Conservation (phyloP, 1,139 yeast genomes). For the Scheffersomyces cryptocercus region DNA sequence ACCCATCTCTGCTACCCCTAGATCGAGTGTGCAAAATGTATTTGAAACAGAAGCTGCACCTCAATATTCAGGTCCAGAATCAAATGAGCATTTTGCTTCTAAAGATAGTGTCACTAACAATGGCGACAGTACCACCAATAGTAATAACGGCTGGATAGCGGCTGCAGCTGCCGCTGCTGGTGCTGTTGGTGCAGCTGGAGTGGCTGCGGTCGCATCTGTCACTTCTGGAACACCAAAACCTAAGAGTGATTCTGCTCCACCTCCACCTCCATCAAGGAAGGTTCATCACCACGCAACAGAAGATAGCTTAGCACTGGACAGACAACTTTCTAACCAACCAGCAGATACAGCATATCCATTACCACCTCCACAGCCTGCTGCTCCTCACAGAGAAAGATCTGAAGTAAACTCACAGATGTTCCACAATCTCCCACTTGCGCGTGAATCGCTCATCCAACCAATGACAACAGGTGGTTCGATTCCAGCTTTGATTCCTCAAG, state of each 20-base stretch:
- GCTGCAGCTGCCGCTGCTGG: constrained; percentile 2
- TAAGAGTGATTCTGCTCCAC: constrained; percentile 36
- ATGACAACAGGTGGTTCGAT: constrained; percentile 13
- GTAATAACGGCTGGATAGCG: not conserved
- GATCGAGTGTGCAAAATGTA: constrained; percentile 8
- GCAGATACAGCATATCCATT: constrained; percentile 2
- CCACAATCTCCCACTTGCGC: constrained; percentile 48
- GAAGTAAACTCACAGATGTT: constrained; percentile 57
- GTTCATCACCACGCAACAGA: constrained; percentile 28
- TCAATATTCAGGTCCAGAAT: not conserved
- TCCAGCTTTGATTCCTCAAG: constrained; percentile 18
- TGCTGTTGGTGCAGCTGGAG: constrained; percentile 5
- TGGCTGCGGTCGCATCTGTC: constrained; percentile 7
- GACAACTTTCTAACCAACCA: not conserved
- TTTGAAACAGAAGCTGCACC: not conserved
- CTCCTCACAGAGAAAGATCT: constrained; percentile 27
- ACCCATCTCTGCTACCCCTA: constrained; percentile 31
- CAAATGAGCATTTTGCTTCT: not conserved
- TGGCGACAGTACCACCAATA: not conserved
- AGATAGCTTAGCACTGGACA: constrained; percentile 1
- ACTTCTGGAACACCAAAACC: constrained; percentile 10
- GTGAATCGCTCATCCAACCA: constrained; percentile 33
- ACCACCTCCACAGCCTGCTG: constrained; percentile 4
- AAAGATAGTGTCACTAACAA: not conserved
- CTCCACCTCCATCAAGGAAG: constrained; percentile 78